A percentile compares a stretch with the other conserved stretches of the same genome.
phyloP scores from a whole-genome alignment of 2,329 filamentous ascomycete genomes.

The Madurella fahalii region DNA sequence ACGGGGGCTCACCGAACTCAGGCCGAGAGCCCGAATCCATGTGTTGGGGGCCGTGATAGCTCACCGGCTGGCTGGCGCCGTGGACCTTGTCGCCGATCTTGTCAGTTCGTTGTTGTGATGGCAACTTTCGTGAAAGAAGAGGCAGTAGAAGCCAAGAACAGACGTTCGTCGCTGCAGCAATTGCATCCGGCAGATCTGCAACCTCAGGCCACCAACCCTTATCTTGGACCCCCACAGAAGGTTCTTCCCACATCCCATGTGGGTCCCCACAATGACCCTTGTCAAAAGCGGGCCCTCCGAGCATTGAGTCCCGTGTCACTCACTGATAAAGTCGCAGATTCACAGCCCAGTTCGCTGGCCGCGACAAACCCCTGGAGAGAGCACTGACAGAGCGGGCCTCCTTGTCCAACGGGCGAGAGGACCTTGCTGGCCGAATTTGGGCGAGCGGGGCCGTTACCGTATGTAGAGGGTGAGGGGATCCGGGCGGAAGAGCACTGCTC shows the following conservation, averaged over 20 bases:
- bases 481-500: background rate
- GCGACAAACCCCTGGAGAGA: background rate
- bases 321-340: slow-evolving; percentile 25
- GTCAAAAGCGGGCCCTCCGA: slow-evolving; percentile 16
- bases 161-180: no score
- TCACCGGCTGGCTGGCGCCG: no score
- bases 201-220: slow-evolving; percentile 24
- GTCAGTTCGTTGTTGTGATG: no score
- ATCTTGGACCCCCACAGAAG: slow-evolving; percentile 29
- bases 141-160: no score
- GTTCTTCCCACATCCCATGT: slow-evolving; percentile 25
- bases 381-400: background rate
- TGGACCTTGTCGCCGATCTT: no score
- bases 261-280: slow-evolving; percentile 18
- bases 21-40: no score
- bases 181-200: background rate
- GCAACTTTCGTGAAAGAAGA: no score
- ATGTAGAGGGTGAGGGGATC: background rate
- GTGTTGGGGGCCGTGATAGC: no score
- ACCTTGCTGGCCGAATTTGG: slow-evolving; percentile 10
- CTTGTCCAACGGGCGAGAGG: slow-evolving; percentile 10
- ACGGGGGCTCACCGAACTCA: no score
- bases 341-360: slow-evolving; percentile 10
- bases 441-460: background rate
- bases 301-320: slow-evolving; percentile 19